A percentile compares a stretch with the other conserved stretches of the same genome.
These are phyloP conservation scores for Podospora pseudoanserina DNA, from an alignment of 495 filamentous ascomycete species.

Conservation along the genomic window DNA sequence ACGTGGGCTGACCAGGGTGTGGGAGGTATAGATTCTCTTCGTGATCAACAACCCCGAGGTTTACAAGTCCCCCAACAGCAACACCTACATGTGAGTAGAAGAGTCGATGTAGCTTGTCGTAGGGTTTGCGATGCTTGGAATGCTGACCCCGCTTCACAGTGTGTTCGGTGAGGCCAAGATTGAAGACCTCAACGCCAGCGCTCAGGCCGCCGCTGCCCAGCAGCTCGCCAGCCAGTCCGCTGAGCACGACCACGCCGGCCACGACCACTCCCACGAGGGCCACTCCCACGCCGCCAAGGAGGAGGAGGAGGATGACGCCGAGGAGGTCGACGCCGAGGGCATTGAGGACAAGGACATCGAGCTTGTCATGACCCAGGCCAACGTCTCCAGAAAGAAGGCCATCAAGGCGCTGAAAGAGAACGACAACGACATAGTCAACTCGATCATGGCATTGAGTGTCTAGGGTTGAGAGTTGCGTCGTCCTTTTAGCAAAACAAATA, in stretches of 20 bases:
- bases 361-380: constrained; percentile 96
- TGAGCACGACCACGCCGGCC: constrained; percentile 59
- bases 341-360: constrained; percentile 99
- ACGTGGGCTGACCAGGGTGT: constrained; percentile 25
- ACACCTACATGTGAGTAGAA: constrained; percentile 91
- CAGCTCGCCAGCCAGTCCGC: constrained; percentile 76
- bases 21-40: constrained; percentile 75
- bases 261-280: constrained; percentile 67
- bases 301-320: constrained; percentile 88
- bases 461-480: constrained; percentile 42
- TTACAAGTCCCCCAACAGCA: constrained; percentile 96
- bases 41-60: constrained; percentile 99
- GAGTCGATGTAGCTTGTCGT: background rate
- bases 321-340: constrained; percentile 89
- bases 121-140: background rate
- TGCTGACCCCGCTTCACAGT: constrained; percentile 44
- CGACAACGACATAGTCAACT: constrained; percentile 99
- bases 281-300: constrained; percentile 68
- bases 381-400: constrained; percentile 93
- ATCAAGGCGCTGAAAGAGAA: constrained; percentile 98
- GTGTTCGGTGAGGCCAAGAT: constrained; percentile 99
- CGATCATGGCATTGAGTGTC: constrained; percentile 99
- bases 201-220: constrained; percentile 89
- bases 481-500: constrained; percentile 10
- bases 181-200: constrained; percentile 97